Base-by-base conservation (phyloP, 179 eudicot species). In the Carnegiea gigantea region DNA sequence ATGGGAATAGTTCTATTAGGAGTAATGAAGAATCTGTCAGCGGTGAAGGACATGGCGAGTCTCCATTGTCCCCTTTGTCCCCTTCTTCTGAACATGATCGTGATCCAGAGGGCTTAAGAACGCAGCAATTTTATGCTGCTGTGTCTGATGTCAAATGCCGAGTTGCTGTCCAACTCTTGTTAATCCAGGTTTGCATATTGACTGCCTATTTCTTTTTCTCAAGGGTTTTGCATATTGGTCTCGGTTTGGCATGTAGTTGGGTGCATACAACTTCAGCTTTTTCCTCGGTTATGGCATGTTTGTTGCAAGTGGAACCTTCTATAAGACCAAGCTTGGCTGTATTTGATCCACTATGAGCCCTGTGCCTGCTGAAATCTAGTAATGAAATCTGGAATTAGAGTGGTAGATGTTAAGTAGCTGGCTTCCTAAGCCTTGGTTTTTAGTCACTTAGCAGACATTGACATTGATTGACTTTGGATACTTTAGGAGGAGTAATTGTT, bases 81-180 rank as follows among this genome's bases (percentile, higher is more conserved):
- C 57, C 57, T 51, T 11, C 18, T 12, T 51, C 57, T 80, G 77
- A 67, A 33, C 73, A 80, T 79, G 91, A 87, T 83, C 85, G 79
- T 78, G 91, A 90, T 85, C 79, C 84, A 57, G 91, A 87, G 70
- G 83, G 86, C 82, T 78, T 80, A 51, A 91, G 91, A 84, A 89
- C 83, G 43, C 81, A 85, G 53, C 88, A 78, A 78, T 81, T 96
- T 38, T 85, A 91, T 87, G 86, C 88, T 86, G 90, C 98, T 78
- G 79, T 96, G 65, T 88, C 96, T 82, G 97, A 94, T 81, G 91
- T 88, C 44, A 94, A 95, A 84, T 89, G 97, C 80, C 93, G 92
- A 51, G 90, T 95, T 79, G 96, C 99, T 87, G 92, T 95, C 57
- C 98, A 96, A 85, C 99, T 96, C 72, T 82, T 96, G 83, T 84